These are phyloP conservation scores for Firmiana major DNA, from an alignment of 345 rosid genomes.

Conservation along the genomic window DNA sequence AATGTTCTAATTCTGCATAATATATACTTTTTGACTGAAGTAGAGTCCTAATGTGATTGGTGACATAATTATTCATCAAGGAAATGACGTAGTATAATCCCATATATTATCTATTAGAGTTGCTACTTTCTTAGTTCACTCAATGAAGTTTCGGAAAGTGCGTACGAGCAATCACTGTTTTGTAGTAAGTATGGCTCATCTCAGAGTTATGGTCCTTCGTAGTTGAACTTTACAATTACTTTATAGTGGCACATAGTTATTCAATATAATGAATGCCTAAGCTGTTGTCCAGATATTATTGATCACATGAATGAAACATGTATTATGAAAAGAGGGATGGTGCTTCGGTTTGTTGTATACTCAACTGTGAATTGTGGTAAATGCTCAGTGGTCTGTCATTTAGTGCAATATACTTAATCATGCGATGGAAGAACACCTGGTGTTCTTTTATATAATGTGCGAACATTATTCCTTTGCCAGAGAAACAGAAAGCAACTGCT, in stretches of 20 bases:
- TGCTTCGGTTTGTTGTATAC: neutral
- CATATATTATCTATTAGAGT: neutral
- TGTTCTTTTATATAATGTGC: neutral
- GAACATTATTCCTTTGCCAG: neutral
- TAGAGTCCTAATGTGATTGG: neutral
- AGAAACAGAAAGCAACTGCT: neutral
- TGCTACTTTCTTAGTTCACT: constrained; percentile 1
- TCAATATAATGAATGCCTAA: neutral
- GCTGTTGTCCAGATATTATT: neutral
- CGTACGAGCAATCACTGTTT: neutral
- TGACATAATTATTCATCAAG: neutral
- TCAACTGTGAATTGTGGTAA: neutral
- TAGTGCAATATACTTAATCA: neutral
- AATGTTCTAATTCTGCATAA: neutral
- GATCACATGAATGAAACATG: neutral
- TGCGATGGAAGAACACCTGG: neutral
- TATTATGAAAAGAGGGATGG: neutral
- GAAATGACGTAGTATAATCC: too few species aligned
- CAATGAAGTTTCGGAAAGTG: neutral
- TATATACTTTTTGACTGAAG: neutral
- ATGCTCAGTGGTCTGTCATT: neutral
- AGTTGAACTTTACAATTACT: neutral
- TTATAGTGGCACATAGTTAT: neutral
- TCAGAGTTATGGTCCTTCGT: neutral
- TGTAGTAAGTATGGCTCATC: neutral